A percentile compares a stretch with the other conserved stretches of the same genome.
Evolutionary conservation across 352 stramenopile species (phyloP).

Genomic region (Phytophthora foliorum): DNA sequence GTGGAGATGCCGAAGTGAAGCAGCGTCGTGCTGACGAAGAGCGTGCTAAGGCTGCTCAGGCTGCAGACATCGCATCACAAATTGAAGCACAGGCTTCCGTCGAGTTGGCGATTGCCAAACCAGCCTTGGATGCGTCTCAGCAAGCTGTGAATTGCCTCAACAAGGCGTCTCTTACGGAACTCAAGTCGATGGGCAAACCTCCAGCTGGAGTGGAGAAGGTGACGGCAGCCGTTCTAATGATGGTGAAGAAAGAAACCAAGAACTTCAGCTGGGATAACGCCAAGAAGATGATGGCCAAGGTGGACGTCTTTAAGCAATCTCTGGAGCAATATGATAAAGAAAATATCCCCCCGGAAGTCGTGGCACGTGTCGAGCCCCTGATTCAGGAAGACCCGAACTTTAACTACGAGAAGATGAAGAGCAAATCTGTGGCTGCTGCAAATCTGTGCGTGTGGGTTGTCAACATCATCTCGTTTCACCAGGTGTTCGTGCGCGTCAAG

Average conservation of each 20-base stretch:
- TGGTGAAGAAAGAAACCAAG: constrained; percentile 95
- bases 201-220: constrained; percentile 92
- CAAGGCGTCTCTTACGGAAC: constrained; percentile 89
- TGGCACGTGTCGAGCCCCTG: constrained; percentile 82
- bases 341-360: constrained; percentile 91
- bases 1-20: constrained; percentile 90
- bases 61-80: constrained; percentile 67
- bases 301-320: constrained; percentile 93
- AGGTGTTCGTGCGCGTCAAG: constrained; percentile 95
- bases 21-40: constrained; percentile 86
- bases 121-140: constrained; percentile 83
- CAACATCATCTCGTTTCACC: constrained; percentile 94
- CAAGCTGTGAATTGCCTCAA: constrained; percentile 92
- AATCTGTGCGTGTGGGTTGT: constrained; percentile 95
- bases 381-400: constrained; percentile 93
- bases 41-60: constrained; percentile 73
- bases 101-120: constrained; percentile 85
- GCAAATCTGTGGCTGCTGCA: constrained; percentile 90
- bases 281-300: constrained; percentile 97
- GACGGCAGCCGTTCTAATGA: constrained; percentile 91
- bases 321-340: constrained; percentile 94
- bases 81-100: constrained; percentile 79
- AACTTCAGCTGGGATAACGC: constrained; percentile 96
- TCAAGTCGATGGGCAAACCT: constrained; percentile 92
- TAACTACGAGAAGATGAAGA: constrained; percentile 96